These are phyloP conservation scores for Populus davidiana DNA, from an alignment of 345 rosid genomes.

Conservation along the genomic window DNA sequence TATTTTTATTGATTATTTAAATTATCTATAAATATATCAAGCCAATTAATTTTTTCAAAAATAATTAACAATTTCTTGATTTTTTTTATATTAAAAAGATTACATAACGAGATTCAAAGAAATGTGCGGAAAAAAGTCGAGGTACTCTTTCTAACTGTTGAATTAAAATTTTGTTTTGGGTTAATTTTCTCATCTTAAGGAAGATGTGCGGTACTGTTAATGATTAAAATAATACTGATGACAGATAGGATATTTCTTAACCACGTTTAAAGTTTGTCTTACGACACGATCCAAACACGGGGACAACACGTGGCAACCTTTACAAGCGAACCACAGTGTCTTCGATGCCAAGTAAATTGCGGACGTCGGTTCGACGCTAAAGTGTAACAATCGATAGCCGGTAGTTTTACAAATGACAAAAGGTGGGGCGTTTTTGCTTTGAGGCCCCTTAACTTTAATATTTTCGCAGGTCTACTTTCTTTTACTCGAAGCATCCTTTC, in stretches of 20 bases:
- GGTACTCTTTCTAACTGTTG: not conserved
- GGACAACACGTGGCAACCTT: not conserved
- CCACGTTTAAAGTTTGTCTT: not conserved
- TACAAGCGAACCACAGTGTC: not conserved
- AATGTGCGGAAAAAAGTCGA: too few relatives aligned
- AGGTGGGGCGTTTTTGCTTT: too few relatives aligned
- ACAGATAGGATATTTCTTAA: not conserved
- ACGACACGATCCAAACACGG: slow-evolving; percentile 9
- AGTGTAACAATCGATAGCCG: not conserved
- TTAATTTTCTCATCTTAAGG: not conserved
- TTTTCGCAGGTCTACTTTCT: too few relatives aligned
- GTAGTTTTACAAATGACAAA: not conserved
- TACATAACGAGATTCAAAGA: too few relatives aligned
- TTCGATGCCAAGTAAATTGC: not conserved
- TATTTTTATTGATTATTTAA: too few relatives aligned
- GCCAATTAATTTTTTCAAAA: too few relatives aligned
- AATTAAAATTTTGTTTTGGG: not conserved
- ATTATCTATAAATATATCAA: too few relatives aligned
- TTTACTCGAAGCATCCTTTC: too few relatives aligned
- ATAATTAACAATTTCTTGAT: too few relatives aligned
- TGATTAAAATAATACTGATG: not conserved
- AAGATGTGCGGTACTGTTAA: not conserved
- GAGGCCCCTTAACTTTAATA: too few relatives aligned
- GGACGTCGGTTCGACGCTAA: slow-evolving; percentile 3
- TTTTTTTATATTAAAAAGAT: too few relatives aligned